phyloP scores from a whole-genome alignment of 768 basidiomycete species.

The Cystoderma amianthinum region DNA sequence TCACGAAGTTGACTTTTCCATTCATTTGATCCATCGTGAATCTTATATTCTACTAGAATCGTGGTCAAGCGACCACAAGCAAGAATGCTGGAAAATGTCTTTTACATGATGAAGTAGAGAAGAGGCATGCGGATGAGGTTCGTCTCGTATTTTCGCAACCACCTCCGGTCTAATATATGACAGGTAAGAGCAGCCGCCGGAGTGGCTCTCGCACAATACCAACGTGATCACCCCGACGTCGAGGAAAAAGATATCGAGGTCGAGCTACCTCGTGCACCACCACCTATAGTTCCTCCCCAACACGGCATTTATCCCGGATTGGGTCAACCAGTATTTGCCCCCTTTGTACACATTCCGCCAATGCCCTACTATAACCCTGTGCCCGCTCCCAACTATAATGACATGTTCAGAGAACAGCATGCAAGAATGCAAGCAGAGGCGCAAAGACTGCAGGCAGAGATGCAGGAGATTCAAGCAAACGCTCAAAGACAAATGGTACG shows the following conservation, averaged over 20 bases:
- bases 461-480: no score
- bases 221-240: slow-evolving; percentile 54
- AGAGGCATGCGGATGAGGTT: slow-evolving; percentile 63
- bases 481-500: no score
- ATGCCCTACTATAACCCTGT: no score
- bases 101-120: slow-evolving; percentile 64
- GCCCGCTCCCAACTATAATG: no score
- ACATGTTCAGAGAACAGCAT: no score
- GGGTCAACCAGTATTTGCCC: neutral
- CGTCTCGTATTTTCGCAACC: slow-evolving; percentile 2
- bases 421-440: no score
- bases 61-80: slow-evolving; percentile 14
- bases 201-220: slow-evolving; percentile 57
- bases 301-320: neutral
- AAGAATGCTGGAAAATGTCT: slow-evolving; percentile 40
- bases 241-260: slow-evolving; percentile 54
- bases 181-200: slow-evolving; percentile 68
- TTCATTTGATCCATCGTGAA: slow-evolving; percentile 5
- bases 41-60: neutral
- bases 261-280: slow-evolving; percentile 46
- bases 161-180: slow-evolving; percentile 16
- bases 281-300: slow-evolving; percentile 8
- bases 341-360: neutral
- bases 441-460: no score
- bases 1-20: slow-evolving; percentile 28